These are phyloP conservation scores for Phytophthora tubulina DNA, from an alignment of 352 stramenopile genomes.

Conservation along the genomic window DNA sequence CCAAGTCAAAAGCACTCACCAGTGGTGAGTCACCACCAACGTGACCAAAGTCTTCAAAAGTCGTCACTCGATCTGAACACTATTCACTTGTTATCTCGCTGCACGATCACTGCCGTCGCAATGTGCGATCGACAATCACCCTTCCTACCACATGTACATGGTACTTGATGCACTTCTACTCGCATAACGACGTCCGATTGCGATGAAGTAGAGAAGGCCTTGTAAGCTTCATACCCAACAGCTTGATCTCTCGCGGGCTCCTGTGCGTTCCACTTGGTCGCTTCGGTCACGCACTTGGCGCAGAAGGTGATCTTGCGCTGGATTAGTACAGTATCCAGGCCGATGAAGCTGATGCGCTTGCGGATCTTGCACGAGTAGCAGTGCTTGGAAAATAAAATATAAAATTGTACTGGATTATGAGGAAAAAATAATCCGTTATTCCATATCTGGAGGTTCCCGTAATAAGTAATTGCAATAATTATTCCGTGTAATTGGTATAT, in stretches of 20 bases:
- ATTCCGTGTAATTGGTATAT: no score
- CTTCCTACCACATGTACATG: no score
- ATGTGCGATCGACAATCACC: not conserved
- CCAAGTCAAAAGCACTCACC: constrained; percentile 2
- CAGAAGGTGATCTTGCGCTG: not conserved
- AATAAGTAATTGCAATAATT: no score
- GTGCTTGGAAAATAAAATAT: no score
- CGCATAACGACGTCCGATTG: constrained; percentile 1
- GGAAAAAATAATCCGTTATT: no score
- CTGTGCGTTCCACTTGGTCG: constrained; percentile 5
- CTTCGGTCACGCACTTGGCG: constrained; percentile 5
- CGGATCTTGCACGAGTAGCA: constrained; percentile 35
- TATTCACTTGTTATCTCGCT: no score
- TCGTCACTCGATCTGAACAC: no score
- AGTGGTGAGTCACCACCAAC: not conserved
- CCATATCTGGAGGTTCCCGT: no score
- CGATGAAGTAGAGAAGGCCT: constrained; percentile 1
- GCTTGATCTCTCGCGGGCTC: constrained; percentile 12
- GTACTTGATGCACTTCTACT: not conserved
- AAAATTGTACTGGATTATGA: no score
- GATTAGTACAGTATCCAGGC: not conserved
- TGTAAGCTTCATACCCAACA: constrained; percentile 10
- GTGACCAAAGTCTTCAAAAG: no score
- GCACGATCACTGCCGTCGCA: not conserved
- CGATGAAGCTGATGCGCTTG: constrained; percentile 42